Percentiles rank a stretch among this genome's conserved stretches.
phyloP scores from a whole-genome alignment of 768 basidiomycete genomes.

The Daedalea quercina region DNA sequence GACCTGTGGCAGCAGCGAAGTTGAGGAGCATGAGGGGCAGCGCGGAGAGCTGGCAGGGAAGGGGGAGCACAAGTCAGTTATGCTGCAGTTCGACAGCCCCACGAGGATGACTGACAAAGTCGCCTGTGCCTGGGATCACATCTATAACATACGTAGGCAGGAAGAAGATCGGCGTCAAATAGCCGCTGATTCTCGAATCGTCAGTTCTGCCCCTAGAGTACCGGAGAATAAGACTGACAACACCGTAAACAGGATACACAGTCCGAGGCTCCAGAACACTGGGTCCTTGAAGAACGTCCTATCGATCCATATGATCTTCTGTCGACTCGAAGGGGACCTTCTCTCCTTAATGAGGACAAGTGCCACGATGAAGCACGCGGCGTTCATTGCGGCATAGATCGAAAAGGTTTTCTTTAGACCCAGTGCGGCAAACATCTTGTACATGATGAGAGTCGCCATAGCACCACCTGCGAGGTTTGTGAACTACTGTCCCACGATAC shows the following conservation, averaged over 20 bases:
- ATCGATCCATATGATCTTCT: slow-evolving; percentile 16
- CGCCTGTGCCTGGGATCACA: slow-evolving; percentile 6
- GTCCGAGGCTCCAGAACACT: slow-evolving; percentile 17
- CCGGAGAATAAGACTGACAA: slow-evolving; percentile 7
- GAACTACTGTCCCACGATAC: not conserved
- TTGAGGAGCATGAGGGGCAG: slow-evolving; percentile 15
- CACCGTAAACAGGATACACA: slow-evolving; percentile 15
- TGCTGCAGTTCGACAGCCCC: not conserved
- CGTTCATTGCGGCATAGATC: slow-evolving; percentile 16
- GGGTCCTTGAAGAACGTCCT: slow-evolving; percentile 13
- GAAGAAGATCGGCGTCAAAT: slow-evolving; percentile 15
- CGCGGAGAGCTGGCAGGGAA: slow-evolving; percentile 5
- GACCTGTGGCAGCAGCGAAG: slow-evolving; percentile 14
- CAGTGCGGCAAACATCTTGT: slow-evolving; percentile 10
- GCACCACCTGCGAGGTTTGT: slow-evolving; percentile 12
- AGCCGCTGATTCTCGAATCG: slow-evolving; percentile 8
- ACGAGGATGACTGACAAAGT: slow-evolving; percentile 5
- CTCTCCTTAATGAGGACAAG: slow-evolving; percentile 17
- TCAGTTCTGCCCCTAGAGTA: not conserved
- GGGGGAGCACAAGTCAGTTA: not conserved
- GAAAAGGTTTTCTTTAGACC: slow-evolving; percentile 15
- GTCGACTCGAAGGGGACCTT: slow-evolving; percentile 5
- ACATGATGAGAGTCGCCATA: slow-evolving; percentile 16
- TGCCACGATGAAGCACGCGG: slow-evolving; percentile 8
- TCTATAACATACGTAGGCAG: slow-evolving; percentile 10